These are phyloP conservation scores for Penicillium subrubescens DNA, from an alignment of 495 filamentous ascomycete genomes.

Conservation along the genomic window DNA sequence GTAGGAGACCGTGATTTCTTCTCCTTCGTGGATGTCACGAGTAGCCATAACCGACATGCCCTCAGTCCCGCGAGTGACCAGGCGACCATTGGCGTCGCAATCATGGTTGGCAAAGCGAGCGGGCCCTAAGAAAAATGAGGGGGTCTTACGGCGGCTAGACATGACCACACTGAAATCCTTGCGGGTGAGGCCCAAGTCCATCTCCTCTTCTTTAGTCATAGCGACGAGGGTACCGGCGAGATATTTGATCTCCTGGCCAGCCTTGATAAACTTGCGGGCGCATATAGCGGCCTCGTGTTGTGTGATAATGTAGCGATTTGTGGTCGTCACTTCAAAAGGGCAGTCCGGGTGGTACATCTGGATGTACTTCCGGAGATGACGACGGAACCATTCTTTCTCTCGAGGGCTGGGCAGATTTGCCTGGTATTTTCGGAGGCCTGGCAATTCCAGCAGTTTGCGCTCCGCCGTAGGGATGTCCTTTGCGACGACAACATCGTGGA, in stretches of 20 bases:
- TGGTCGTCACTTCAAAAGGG: conserved; percentile 90
- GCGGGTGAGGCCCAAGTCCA: conserved; percentile 70
- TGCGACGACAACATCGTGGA: conserved; percentile 71
- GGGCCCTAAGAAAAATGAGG: conserved; percentile 89
- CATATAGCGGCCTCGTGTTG: conserved; percentile 85
- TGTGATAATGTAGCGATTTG: conserved; percentile 92
- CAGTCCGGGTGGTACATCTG: conserved; percentile 91
- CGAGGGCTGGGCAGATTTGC: conserved; percentile 66
- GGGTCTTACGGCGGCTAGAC: conserved; percentile 83
- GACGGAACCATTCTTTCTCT: conserved; percentile 84
- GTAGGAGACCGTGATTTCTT: conserved; percentile 95
- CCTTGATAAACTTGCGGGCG: conserved; percentile 75
- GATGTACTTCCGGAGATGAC: conserved; percentile 87
- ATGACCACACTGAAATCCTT: conserved; percentile 97
- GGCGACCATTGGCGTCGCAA: conserved; percentile 86
- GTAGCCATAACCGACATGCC: conserved; percentile 86
- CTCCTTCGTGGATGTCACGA: conserved; percentile 78
- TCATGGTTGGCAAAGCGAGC: conserved; percentile 98
- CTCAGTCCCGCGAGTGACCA: conserved; percentile 78
- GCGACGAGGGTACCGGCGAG: conserved; percentile 84
- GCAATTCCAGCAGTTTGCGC: conserved; percentile 66
- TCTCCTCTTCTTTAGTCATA: conserved; percentile 88
- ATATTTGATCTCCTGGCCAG: conserved; percentile 86
- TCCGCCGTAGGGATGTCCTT: conserved; percentile 73
- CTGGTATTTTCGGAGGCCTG: conserved; percentile 72